Conservation (phyloP, 805 yeast genomes). For the Starmerella powellii region DNA sequence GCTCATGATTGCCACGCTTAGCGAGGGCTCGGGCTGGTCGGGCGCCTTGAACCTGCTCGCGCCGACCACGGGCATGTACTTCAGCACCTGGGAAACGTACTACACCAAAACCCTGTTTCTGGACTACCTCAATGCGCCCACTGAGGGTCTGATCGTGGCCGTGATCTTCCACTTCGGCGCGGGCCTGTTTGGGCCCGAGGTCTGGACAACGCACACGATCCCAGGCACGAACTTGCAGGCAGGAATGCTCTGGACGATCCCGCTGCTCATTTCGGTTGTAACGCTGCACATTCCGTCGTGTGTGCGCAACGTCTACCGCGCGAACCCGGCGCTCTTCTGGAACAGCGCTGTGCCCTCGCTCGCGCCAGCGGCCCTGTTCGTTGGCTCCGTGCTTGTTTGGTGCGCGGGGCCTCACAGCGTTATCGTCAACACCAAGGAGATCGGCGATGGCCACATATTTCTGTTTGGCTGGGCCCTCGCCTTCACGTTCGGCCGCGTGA, state of each 20-base stretch:
- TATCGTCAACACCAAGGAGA: constrained; percentile 25
- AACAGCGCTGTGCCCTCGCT: constrained; percentile 34
- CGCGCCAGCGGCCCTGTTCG: constrained; percentile 54
- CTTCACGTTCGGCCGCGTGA: constrained; percentile 75
- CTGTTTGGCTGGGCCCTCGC: constrained; percentile 70
- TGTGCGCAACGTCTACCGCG: constrained; percentile 35
- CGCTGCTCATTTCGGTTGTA: constrained; percentile 31
- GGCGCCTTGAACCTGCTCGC: constrained; percentile 25
- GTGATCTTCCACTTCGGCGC: constrained; percentile 46
- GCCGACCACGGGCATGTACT: constrained; percentile 41
- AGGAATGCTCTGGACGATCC: constrained; percentile 24
- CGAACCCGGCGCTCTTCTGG: constrained; percentile 31
- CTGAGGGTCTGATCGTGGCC: constrained; percentile 77
- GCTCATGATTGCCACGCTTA: constrained; percentile 61
- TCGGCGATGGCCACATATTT: constrained; percentile 38
- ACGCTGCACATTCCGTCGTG: constrained; percentile 55
- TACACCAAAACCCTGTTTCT: constrained; percentile 77
- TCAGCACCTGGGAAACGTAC: constrained; percentile 91
- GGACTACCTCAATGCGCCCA: constrained; percentile 84
- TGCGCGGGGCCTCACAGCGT: constrained; percentile 38
- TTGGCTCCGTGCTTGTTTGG: constrained; percentile 38
- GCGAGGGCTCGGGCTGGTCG: constrained; percentile 59
- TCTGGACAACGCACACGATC: constrained; percentile 9
- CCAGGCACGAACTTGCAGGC: constrained; percentile 11
- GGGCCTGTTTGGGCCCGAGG: constrained; percentile 47